Percentiles rank a stretch among this genome's conserved stretches.
Conservation (phyloP, 257 asterid genomes). For the Solanum sparsipilum region DNA sequence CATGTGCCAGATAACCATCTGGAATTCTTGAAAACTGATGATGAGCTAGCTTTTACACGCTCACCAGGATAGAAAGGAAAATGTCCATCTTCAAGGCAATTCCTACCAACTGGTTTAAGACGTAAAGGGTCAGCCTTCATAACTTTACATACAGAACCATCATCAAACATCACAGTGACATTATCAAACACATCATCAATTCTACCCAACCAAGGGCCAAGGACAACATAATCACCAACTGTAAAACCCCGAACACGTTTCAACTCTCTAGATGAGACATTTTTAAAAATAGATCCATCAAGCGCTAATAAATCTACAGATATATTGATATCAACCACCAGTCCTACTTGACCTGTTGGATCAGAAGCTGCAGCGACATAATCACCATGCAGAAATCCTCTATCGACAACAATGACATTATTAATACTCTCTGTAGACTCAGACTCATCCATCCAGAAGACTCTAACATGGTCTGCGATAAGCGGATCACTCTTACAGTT, state of each 20-base stretch:
- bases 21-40: conserved; percentile 88
- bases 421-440: conserved; percentile 49
- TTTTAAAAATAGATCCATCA: conserved; percentile 49
- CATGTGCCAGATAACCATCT: conserved; percentile 93
- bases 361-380: conserved; percentile 84
- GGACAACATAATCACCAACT: conserved; percentile 85
- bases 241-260: conserved; percentile 75
- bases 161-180: conserved; percentile 87
- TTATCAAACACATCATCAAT: conserved; percentile 86
- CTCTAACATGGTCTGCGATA: conserved; percentile 70
- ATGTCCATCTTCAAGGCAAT: conserved; percentile 73
- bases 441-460: conserved; percentile 79
- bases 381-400: conserved; percentile 94
- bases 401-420: conserved; percentile 61
- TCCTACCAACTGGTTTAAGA: conserved; percentile 73
- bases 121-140: conserved; percentile 79
- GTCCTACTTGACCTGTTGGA: conserved; percentile 90
- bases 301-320: conserved; percentile 54
- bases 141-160: conserved; percentile 92
- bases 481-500: conserved; percentile 41
- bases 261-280: conserved; percentile 51
- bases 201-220: conserved; percentile 99
- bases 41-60: conserved; percentile 82
- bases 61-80: conserved; percentile 98
- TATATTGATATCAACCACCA: conserved; percentile 73